Percentiles rank a stretch among this genome's conserved stretches.
phyloP scores from a whole-genome alignment of 2,329 filamentous ascomycete species.

The Colletotrichum cereale region DNA sequence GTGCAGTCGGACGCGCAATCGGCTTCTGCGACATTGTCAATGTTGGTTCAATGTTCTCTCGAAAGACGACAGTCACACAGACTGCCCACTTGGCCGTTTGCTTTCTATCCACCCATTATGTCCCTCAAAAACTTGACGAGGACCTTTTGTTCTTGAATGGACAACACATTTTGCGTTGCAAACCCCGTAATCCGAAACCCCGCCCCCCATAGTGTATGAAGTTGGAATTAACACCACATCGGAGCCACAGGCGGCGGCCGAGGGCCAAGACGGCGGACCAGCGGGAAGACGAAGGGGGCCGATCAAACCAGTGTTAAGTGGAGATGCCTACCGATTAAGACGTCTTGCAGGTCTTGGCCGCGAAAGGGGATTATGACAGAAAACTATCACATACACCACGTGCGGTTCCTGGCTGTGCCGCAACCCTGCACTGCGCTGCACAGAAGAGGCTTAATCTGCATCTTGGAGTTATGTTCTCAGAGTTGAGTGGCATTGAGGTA shows the following conservation, averaged over 20 bases:
- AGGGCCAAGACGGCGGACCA: neutral
- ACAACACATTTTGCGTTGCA: neutral
- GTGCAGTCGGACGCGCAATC: neutral
- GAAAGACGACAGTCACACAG: neutral
- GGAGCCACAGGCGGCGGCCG: neutral
- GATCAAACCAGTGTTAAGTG: neutral
- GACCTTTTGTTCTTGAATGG: neutral
- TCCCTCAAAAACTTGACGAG: neutral
- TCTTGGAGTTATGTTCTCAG: neutral
- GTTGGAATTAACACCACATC: conserved; percentile 1
- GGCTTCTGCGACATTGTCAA: neutral
- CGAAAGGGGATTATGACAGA: neutral
- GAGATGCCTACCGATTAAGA: neutral
- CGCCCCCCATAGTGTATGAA: neutral
- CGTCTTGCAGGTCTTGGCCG: conserved; percentile 5
- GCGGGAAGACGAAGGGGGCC: neutral
- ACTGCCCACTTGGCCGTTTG: neutral
- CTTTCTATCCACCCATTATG: neutral
- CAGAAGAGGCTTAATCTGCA: neutral
- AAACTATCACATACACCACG: neutral
- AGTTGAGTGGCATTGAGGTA: neutral
- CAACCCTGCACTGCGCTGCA: neutral
- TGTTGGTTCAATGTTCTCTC: neutral
- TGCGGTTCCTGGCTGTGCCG: neutral
- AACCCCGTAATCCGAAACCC: neutral